Evolutionary conservation across 768 basidiomycete species (phyloP).

Genomic region (Lentinula aciculospora): DNA sequence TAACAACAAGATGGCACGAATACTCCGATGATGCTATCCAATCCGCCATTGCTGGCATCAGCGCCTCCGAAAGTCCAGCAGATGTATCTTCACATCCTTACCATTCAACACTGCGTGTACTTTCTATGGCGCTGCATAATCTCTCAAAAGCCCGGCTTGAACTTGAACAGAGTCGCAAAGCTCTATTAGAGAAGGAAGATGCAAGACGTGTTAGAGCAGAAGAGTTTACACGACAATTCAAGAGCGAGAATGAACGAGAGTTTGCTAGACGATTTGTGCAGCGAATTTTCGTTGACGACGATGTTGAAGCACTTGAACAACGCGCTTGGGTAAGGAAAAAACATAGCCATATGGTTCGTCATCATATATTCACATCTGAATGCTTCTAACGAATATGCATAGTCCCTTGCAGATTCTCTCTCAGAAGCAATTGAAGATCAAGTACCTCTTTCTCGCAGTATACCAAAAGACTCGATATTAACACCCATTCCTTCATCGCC

Average conservation of each 20-base stretch:
- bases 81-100: slow-evolving; percentile 50
- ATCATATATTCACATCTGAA: neutral
- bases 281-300: slow-evolving; percentile 44
- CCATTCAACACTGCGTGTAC: slow-evolving; percentile 58
- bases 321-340: slow-evolving; percentile 39
- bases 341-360: slow-evolving; percentile 54
- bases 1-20: slow-evolving; percentile 72
- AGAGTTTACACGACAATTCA: slow-evolving; percentile 49
- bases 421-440: slow-evolving; percentile 52
- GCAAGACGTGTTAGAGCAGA: slow-evolving; percentile 48
- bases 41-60: slow-evolving; percentile 48
- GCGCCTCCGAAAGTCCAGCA: slow-evolving; percentile 38
- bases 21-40: slow-evolving; percentile 74
- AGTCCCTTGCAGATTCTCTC: slow-evolving; percentile 51
- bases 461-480: slow-evolving; percentile 25
- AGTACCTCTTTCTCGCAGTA: slow-evolving; percentile 26
- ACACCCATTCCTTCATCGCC: slow-evolving; percentile 25
- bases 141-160: slow-evolving; percentile 53
- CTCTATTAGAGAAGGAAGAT: slow-evolving; percentile 55
- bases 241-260: slow-evolving; percentile 51
- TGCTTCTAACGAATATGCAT: neutral
- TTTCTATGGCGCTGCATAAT: slow-evolving; percentile 63
- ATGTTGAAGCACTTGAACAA: neutral
- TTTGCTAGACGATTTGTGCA: slow-evolving; percentile 63
- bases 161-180: slow-evolving; percentile 52